A percentile compares a stretch with the other conserved stretches of the same genome.
phyloP scores from a whole-genome alignment of 2,329 filamentous ascomycete species.

The Aspergillus sclerotialis region DNA sequence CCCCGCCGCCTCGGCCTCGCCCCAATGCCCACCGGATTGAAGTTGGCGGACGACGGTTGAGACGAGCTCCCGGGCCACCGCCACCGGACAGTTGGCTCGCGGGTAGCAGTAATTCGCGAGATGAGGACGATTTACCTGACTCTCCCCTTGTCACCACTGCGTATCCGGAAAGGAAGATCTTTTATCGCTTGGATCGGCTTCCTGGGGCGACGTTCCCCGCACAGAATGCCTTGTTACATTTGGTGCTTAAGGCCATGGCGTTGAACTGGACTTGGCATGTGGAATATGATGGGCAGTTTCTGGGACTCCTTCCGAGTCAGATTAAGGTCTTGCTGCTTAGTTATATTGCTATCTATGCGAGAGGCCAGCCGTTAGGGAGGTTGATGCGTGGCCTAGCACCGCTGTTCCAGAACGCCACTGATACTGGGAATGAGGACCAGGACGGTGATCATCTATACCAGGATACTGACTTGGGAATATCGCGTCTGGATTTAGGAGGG shows the following conservation, averaged over 20 bases:
- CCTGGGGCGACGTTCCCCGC: conserved; percentile 33
- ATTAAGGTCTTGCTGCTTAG: conserved; percentile 49
- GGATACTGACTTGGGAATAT: conserved; percentile 36
- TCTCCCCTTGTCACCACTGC: conserved; percentile 7
- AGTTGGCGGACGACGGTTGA: conserved; percentile 26
- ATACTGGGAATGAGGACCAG: conserved; percentile 2
- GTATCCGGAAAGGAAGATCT: conserved; percentile 12
- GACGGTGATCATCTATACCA: conserved; percentile 13
- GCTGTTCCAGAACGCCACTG: conserved; percentile 39
- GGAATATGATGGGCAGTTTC: conserved; percentile 50
- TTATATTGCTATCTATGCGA: conserved; percentile 48
- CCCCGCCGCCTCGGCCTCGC: conserved; percentile 36
- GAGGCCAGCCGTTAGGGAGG: conserved; percentile 32
- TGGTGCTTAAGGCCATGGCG: conserved; percentile 48
- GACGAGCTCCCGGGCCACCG: conserved; percentile 38
- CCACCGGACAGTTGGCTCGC: conserved; percentile 41
- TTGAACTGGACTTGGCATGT: conserved; percentile 50
- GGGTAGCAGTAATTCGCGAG: conserved; percentile 8
- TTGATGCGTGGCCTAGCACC: conserved; percentile 41
- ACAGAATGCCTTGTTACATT: conserved; percentile 42
- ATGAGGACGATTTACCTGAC: conserved; percentile 3
- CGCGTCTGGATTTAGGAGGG: conserved; percentile 47
- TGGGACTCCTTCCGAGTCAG: conserved; percentile 45
- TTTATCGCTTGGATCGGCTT: conserved; percentile 31
- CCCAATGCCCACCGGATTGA: conserved; percentile 22